These are phyloP conservation scores for Alternaria novae-zelandiae DNA, from an alignment of 2,329 filamentous ascomycete genomes.

Conservation along the genomic window DNA sequence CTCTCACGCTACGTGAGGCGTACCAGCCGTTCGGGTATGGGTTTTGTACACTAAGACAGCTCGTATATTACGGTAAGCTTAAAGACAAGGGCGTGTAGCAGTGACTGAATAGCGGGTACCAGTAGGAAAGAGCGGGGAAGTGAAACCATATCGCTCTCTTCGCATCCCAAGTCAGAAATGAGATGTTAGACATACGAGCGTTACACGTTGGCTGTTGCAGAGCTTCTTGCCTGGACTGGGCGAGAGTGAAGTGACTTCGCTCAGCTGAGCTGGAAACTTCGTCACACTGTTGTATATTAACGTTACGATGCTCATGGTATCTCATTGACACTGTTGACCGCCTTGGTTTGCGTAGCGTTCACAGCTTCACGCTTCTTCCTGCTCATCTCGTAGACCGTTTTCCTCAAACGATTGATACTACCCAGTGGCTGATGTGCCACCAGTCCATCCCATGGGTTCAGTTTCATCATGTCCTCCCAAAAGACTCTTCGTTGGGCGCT, in stretches of 20 bases:
- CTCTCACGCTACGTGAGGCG: not conserved
- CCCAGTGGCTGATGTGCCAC: slow-evolving; percentile 35
- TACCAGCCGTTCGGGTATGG: not conserved
- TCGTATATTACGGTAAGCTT: not conserved
- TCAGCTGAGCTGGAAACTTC: not conserved
- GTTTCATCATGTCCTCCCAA: slow-evolving; percentile 41
- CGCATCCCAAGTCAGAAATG: not conserved
- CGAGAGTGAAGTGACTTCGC: not conserved
- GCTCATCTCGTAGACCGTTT: slow-evolving; percentile 35
- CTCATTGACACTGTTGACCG: slow-evolving; percentile 25
- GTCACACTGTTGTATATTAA: not conserved
- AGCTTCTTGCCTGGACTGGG: not conserved
- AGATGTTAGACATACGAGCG: not conserved
- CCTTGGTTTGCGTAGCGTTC: slow-evolving; percentile 23
- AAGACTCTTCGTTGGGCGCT: slow-evolving; percentile 27
- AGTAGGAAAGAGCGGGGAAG: not conserved
- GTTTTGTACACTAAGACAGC: not conserved
- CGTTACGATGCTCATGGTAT: slow-evolving; percentile 17
- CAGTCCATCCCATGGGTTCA: slow-evolving; percentile 36
- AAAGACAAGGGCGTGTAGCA: not conserved
- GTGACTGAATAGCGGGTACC: not conserved
- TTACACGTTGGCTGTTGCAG: not conserved
- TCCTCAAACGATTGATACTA: slow-evolving; percentile 36
- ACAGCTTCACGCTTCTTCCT: slow-evolving; percentile 27
- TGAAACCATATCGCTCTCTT: not conserved